Conservation (phyloP, 148 eudicot genomes). For the Vaccinium vitisidaea region DNA sequence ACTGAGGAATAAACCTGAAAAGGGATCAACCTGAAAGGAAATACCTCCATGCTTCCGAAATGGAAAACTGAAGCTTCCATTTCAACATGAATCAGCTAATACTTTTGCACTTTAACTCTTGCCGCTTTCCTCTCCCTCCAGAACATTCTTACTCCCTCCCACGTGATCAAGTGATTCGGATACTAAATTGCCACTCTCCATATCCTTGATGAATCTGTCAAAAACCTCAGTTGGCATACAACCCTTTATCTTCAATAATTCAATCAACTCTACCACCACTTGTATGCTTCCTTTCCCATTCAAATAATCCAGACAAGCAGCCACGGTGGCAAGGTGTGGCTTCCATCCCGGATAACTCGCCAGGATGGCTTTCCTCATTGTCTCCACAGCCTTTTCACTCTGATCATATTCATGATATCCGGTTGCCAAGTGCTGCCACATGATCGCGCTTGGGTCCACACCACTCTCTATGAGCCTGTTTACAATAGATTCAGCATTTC, state of each 20-base stretch:
- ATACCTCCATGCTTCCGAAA: not conserved
- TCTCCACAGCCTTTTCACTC: slow-evolving; percentile 39
- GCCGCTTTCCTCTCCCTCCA: not conserved
- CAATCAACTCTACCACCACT: slow-evolving; percentile 8
- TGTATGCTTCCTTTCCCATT: slow-evolving; percentile 26
- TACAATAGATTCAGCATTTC: too few relatives aligned
- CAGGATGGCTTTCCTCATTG: slow-evolving; percentile 28
- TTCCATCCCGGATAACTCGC: slow-evolving; percentile 15
- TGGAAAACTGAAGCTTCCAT: not conserved
- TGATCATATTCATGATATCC: slow-evolving; percentile 29
- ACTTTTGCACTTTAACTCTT: not conserved
- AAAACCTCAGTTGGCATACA: not conserved
- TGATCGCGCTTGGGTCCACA: slow-evolving; percentile 19
- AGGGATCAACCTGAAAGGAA: not conserved
- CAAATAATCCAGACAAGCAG: slow-evolving; percentile 34
- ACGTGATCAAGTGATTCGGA: not conserved
- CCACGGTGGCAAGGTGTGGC: slow-evolving; percentile 17
- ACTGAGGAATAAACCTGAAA: not conserved
- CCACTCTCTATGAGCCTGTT: slow-evolving; percentile 17
- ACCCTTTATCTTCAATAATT: slow-evolving; percentile 6
- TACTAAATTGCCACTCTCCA: not conserved
- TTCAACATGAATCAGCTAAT: not conserved
- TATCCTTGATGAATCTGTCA: too few relatives aligned
- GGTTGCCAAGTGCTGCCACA: slow-evolving; percentile 38
- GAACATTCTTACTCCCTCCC: not conserved